Evolutionary conservation across 2,329 filamentous ascomycete species (phyloP).

Genomic region (Tricladium varicosporioides): DNA sequence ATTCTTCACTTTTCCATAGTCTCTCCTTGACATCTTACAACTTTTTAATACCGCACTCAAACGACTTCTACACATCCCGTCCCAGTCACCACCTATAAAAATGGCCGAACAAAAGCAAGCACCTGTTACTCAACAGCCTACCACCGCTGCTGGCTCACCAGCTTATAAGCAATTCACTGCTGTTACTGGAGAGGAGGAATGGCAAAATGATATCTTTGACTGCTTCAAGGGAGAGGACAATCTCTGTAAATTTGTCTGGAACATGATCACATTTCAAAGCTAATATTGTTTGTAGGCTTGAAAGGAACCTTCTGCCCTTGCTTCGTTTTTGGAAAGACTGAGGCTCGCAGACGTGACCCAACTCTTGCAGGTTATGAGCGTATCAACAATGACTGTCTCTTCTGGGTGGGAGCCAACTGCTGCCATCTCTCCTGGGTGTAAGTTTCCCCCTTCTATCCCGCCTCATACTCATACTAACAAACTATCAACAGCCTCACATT

Average conservation of each 20-base stretch:
- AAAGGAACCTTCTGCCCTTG: slow-evolving; percentile 29
- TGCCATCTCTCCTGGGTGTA: slow-evolving; percentile 22
- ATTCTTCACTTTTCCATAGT: neutral
- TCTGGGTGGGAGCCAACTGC: slow-evolving; percentile 17
- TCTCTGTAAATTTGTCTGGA: slow-evolving; percentile 17
- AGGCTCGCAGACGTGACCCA: slow-evolving; percentile 25
- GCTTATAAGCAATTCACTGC: slow-evolving; percentile 6
- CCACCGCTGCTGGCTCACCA: neutral
- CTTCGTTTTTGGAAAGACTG: slow-evolving; percentile 30
- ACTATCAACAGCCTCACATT: slow-evolving; percentile 14
- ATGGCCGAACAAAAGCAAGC: slow-evolving; percentile 15
- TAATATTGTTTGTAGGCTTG: slow-evolving; percentile 18
- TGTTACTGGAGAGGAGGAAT: slow-evolving; percentile 19
- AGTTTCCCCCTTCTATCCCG: no score
- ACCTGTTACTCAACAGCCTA: slow-evolving; percentile 6
- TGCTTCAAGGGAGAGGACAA: slow-evolving; percentile 24
- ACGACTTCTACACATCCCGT: neutral
- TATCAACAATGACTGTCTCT: slow-evolving; percentile 25
- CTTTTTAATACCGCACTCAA: neutral
- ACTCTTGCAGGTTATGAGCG: slow-evolving; percentile 23
- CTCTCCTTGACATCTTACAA: neutral
- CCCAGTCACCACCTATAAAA: neutral
- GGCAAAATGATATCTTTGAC: slow-evolving; percentile 22
- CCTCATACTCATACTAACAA: neutral
- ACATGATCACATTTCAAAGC: neutral